A percentile compares a stretch with the other conserved stretches of the same genome.
Evolutionary conservation across 768 basidiomycete genomes (phyloP).

Genomic region (Serendipita vermifera): DNA sequence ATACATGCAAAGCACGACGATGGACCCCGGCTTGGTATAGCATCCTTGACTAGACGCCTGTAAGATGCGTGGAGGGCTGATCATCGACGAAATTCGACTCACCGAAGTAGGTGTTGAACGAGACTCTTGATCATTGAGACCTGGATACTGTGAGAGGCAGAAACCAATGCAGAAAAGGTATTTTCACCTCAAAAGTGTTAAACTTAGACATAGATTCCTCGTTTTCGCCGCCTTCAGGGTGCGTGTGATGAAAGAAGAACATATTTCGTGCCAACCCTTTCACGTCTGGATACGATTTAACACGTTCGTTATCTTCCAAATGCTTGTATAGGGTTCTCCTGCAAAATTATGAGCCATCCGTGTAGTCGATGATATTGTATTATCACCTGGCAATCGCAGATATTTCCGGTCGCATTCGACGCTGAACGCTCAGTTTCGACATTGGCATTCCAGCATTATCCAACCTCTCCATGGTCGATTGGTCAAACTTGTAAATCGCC

Average conservation of each 20-base stretch:
- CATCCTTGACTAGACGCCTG: conserved; percentile 30
- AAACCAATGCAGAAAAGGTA: conserved; percentile 14
- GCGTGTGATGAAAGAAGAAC: conserved; percentile 51
- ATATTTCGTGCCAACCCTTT: conserved; percentile 51
- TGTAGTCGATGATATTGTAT: too few species aligned
- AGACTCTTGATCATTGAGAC: conserved; percentile 39
- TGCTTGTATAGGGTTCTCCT: conserved; percentile 50
- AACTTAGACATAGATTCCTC: conserved; percentile 55
- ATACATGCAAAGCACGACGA: conserved; percentile 44
- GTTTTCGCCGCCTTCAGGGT: conserved; percentile 44
- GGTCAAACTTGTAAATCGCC: conserved; percentile 50
- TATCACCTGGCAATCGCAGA: conserved; percentile 47
- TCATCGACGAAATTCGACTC: background rate
- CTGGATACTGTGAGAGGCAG: conserved; percentile 25
- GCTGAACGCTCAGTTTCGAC: conserved; percentile 58
- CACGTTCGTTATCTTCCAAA: conserved; percentile 44
- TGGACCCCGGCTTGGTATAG: conserved; percentile 36
- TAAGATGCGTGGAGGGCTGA: background rate
- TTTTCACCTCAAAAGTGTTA: conserved; percentile 50
- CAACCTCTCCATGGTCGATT: conserved; percentile 65
- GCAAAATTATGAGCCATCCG: too few species aligned
- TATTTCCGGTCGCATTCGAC: conserved; percentile 62
- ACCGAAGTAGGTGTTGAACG: conserved; percentile 38
- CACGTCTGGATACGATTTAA: conserved; percentile 39
- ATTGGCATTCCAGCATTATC: conserved; percentile 38